phyloP scores from a whole-genome alignment of 2,329 filamentous ascomycete species.

The Ophiostoma ulmi region DNA sequence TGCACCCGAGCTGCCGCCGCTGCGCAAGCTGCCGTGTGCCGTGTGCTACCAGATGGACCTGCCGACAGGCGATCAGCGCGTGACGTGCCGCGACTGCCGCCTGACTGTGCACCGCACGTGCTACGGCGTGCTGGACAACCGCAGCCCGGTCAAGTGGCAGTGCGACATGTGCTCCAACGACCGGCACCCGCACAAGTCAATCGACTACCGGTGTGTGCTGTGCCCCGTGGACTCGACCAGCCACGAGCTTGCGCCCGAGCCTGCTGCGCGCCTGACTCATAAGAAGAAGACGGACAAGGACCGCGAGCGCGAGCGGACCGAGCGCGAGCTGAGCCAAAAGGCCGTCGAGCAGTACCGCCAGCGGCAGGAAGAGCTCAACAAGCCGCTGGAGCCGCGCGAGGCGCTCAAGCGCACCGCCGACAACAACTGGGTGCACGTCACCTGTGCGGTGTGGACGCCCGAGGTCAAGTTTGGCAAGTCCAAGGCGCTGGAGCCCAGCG shows the following conservation, averaged over 20 bases:
- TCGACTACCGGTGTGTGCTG: conserved; percentile 86
- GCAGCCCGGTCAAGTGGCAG: conserved; percentile 73
- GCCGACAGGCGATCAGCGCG: conserved; percentile 62
- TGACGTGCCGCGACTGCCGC: conserved; percentile 81
- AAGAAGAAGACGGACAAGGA: conserved; percentile 91
- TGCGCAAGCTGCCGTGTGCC: conserved; percentile 74
- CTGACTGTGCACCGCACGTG: conserved; percentile 87
- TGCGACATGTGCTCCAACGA: conserved; percentile 97
- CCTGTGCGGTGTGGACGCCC: conserved; percentile 84
- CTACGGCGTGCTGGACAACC: conserved; percentile 75
- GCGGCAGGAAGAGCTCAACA: conserved; percentile 76
- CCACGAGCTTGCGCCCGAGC: conserved; percentile 71
- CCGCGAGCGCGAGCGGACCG: conserved; percentile 77
- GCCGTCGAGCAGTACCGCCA: conserved; percentile 77
- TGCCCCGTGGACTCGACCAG: conserved; percentile 80
- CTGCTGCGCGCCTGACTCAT: conserved; percentile 63
- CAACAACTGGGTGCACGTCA: conserved; percentile 97
- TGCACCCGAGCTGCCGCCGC: conserved; percentile 68
- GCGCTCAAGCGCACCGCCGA: conserved; percentile 88
- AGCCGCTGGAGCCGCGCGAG: conserved; percentile 78
- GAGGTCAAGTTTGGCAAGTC: conserved; percentile 91
- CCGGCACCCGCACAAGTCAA: conserved; percentile 85
- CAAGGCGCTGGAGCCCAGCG: conserved; percentile 73
- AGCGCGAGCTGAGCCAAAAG: conserved; percentile 76
- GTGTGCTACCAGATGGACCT: conserved; percentile 69